A percentile compares a stretch with the other conserved stretches of the same genome.
Conservation (phyloP, 1,284 basidiomycete genomes). For the Amylostereum chailletii region DNA sequence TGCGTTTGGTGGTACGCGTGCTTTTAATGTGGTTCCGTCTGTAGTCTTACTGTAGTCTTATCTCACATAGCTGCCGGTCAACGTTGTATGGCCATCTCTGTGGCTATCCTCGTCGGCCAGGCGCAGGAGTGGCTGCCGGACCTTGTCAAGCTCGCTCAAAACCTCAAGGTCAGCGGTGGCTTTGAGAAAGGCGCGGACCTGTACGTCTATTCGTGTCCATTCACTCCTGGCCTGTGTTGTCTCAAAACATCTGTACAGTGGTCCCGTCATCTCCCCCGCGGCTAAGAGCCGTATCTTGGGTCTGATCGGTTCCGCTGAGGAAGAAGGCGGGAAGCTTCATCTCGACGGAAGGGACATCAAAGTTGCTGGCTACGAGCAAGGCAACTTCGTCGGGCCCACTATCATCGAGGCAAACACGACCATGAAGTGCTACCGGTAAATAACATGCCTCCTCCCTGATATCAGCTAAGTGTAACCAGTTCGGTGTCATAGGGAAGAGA, state of each 20-base stretch:
- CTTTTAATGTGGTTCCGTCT: constrained; percentile 1
- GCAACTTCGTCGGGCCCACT: constrained; percentile 95
- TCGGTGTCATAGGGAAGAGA: constrained; percentile 64
- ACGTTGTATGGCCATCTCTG: constrained; percentile 92
- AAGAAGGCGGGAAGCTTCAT: constrained; percentile 82
- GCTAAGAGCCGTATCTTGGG: constrained; percentile 75
- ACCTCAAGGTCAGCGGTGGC: constrained; percentile 81
- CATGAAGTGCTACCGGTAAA: constrained; percentile 86
- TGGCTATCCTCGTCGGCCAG: constrained; percentile 81
- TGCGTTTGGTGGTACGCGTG: constrained; percentile 78
- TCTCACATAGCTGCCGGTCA: constrained; percentile 81
- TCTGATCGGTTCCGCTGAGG: constrained; percentile 75
- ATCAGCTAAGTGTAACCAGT: constrained; percentile 1
- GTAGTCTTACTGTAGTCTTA: constrained; percentile 27
- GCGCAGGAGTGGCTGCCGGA: constrained; percentile 82
- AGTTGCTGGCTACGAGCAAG: constrained; percentile 76
- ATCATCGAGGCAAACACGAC: constrained; percentile 76
- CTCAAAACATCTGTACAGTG: constrained; percentile 37
- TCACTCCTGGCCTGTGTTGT: constrained; percentile 2
- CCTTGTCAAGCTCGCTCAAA: constrained; percentile 75
- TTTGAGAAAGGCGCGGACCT: constrained; percentile 86
- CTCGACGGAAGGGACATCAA: constrained; percentile 77
- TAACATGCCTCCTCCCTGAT: constrained; percentile 3
- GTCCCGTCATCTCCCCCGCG: constrained; percentile 87
- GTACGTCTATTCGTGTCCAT: constrained; percentile 34